These are phyloP conservation scores for Ustilago shanxiensis DNA, from an alignment of 1,284 basidiomycete species.

Conservation along the genomic window DNA sequence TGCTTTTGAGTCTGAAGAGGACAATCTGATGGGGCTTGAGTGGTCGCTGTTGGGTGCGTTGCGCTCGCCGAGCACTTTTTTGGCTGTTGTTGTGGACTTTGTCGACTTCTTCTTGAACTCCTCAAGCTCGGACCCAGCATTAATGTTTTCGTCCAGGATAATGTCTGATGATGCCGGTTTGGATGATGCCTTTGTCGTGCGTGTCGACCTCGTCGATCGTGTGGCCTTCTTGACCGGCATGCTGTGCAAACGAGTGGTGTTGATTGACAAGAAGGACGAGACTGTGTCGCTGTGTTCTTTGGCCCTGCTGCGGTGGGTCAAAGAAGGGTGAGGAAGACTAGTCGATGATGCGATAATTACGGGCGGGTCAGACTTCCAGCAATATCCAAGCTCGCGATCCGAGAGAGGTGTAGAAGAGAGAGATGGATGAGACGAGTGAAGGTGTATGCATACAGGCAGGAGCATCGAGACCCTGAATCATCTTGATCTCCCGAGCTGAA, in stretches of 20 bases:
- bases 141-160: conserved; percentile 34
- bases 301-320: not conserved
- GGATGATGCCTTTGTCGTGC: conserved; percentile 38
- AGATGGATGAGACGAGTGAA: not conserved
- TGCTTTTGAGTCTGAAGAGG: not conserved
- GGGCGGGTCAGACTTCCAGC: not conserved
- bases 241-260: not conserved
- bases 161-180: conserved; percentile 29
- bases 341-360: not conserved
- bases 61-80: conserved; percentile 41
- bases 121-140: not conserved
- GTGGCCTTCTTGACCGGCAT: conserved; percentile 49
- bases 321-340: no score
- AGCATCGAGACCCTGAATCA: not conserved
- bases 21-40: conserved; percentile 11
- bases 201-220: conserved; percentile 33
- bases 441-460: conserved; percentile 6
- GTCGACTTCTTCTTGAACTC: conserved; percentile 18
- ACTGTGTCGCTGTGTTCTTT: not conserved
- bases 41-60: conserved; percentile 20
- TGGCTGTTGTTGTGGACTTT: conserved; percentile 11
- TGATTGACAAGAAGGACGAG: not conserved
- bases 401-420: not conserved
- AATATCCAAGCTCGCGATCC: not conserved
- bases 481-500: not conserved